Base-by-base conservation (phyloP, 441 rosid genomes). In the Arabidopsis lyrata region DNA sequence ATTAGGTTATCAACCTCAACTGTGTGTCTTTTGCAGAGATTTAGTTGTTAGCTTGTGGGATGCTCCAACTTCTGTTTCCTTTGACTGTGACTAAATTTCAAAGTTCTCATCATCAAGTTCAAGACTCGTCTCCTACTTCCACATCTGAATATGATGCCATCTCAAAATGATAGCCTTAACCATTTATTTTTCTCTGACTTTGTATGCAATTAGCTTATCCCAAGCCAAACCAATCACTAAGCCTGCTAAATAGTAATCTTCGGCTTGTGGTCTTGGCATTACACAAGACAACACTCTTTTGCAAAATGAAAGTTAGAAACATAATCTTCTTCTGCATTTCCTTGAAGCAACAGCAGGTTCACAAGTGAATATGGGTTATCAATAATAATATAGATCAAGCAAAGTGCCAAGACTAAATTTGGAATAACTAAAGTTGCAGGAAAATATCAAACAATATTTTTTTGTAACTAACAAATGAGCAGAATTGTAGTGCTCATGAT, bases 1-100 rank as follows among this genome's bases (percentile, higher is more conserved):
- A 18, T 16, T 36, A 35, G 63, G 44, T 58, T 58, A 56, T 58
- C 63, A 58, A 58, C 63, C 63, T 58, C 63, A 58, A 58, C 63
- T 36, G 31, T 32, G 60, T 55, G 39, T 31, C 38, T 53, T n/a
- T 36, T 24, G 10, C n/a, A 54, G 2, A 55, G 39, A 55, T 31
- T 55, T 55, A 55, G 16, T 13, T 27, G 18, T 29, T 34, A 7
- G 36, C 36, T 7, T 34, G 36, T 34, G 36, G 8, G 36, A 34
- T 6, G 36, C 36, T 34, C 9, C 36, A 34, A 35, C 38, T 35
- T 24, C 10, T 35, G 38, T 35, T 35, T 35, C 38, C 38, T 7
- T 35, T 35, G 2, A 35, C 38, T 35, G 38, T 35, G 2, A 35
- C 38, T 8, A 35, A 7, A 35, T 35, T 35, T 35, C 10, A 8